Evolutionary conservation across 2,329 filamentous ascomycete species (phyloP).

Genomic region (Diaporthe batatas): DNA sequence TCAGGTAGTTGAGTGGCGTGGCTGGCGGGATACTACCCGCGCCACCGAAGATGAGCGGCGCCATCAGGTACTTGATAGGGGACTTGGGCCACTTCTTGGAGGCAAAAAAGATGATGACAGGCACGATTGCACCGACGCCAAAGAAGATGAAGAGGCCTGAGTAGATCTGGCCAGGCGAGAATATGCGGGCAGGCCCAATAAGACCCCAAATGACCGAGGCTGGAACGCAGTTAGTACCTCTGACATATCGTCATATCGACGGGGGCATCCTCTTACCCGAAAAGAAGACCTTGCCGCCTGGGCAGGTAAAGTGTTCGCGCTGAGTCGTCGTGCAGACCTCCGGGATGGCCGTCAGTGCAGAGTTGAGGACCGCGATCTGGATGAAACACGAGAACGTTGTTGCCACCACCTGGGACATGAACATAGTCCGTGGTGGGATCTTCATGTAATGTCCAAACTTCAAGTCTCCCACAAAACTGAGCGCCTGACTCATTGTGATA

Average conservation of each 20-base stretch:
- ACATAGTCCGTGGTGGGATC: conserved; percentile 75
- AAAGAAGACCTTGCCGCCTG: conserved; percentile 74
- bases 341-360: conserved; percentile 71
- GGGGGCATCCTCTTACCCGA: conserved; percentile 57
- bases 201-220: conserved; percentile 78
- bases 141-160: conserved; percentile 72
- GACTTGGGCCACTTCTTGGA: conserved; percentile 66
- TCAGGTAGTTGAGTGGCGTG: conserved; percentile 79
- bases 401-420: conserved; percentile 74
- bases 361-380: conserved; percentile 74
- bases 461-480: conserved; percentile 74
- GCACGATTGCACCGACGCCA: conserved; percentile 65
- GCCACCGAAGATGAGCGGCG: conserved; percentile 74
- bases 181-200: conserved; percentile 73
- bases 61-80: conserved; percentile 66
- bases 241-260: background rate
- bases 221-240: conserved; percentile 2
- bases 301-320: conserved; percentile 72
- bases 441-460: conserved; percentile 83
- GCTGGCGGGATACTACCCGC: conserved; percentile 72
- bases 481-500: conserved; percentile 74
- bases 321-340: conserved; percentile 72
- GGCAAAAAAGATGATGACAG: conserved; percentile 65
- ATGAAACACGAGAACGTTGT: conserved; percentile 76
- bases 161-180: conserved; percentile 74